Evolutionary conservation across 2,329 filamentous ascomycete genomes (phyloP), one percentile per base, ranked within the genome.

Genomic region (Paramyrothecium sp.): DNA sequence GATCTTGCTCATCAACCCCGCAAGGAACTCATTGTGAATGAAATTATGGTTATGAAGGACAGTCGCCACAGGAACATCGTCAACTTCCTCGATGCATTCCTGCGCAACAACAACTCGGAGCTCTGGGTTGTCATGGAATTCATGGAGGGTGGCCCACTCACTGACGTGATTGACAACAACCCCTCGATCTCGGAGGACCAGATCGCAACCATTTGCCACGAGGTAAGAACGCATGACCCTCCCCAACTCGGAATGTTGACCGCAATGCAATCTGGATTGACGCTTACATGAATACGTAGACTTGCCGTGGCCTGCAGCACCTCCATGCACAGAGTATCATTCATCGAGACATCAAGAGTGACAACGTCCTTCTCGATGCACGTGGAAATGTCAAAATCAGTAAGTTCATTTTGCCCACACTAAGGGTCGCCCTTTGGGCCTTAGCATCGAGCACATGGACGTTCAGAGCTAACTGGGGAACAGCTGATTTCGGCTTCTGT

Each of bases 41-140:
- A 99, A 71, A 99, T 99, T 70, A 96, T 99, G 79, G 95, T 99
- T 59, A 99, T 99, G 95, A 97, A 98, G 79, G 95, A 99, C 78
- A 97, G 92, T 80, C 91, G 93, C 72, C 95, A 99, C 74, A 89
- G 90, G 60, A 99, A 99, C 75, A 99, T 99, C 79, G 95, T 99
- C 75, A 99, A 99, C 77, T 99, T 97, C 78, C 80, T 99, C 34
- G 95, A 99, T 67, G 93, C 94, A 3, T 99, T 98, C 81, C 78
- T 99, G 70, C 91, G 95, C 69, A 96, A 97, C 73, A 94, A 95
- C 74, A 92, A 91, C 68, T 86, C 90, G 55, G 95, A 99, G 73
- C 84, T 99, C n/a, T 99, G 95, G 95, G 92, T 99, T 12, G 94
- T 99, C 54, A 97, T 99, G 95, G 95, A 99, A 78, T 99, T 93